Base-by-base conservation (phyloP, 768 basidiomycete species). In the Calocera cornea region DNA sequence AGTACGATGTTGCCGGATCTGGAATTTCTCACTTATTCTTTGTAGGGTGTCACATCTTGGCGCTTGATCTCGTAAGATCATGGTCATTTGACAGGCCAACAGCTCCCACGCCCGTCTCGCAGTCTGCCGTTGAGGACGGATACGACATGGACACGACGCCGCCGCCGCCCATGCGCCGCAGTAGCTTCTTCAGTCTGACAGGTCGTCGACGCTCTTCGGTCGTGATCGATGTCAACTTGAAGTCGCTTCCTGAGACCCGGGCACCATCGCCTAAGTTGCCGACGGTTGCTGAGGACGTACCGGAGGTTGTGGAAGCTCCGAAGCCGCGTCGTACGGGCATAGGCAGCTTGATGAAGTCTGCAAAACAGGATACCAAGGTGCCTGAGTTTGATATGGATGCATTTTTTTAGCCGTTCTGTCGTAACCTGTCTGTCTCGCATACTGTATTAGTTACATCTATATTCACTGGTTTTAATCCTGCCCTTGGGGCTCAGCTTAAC, bases 71-170 rank as follows among this genome's bases (percentile, higher is more conserved):
- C 19, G 87, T 95, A 41, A 83, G 85, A 31, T 88, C 89, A 0
- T 97, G 95, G 95, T 88, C 90, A 0, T 97, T 97, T 75, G 89
- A 89, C 65, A 82, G 87, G 50, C 92, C 93, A 38, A 83, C 87
- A 27, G 79, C 80, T 54, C 64, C 60, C 10, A 54, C 67, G 41
- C 33, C 65, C 33, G 27, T 60, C 8, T 8, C 54, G 14, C 54
- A 60, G 27, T 40, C 33, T 27, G 60, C 22, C 31, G 67, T 40
- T 47, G 49, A 68, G 29, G 41, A 29, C 66, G 54, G 10, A 2
- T 60, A 16, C 31, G 54, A 60, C 64, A 69, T 41, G 64, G 47
- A n/a, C 38, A 64, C 49, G 49, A 54, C 36, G 68, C 64, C 29
- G 71, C 75, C 40, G 70, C 70, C 24, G 67, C 34, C 40, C 74